These are phyloP conservation scores for Chrysanthemum seticuspe DNA, from an alignment of 129 eudicot genomes.

Conservation along the genomic window DNA sequence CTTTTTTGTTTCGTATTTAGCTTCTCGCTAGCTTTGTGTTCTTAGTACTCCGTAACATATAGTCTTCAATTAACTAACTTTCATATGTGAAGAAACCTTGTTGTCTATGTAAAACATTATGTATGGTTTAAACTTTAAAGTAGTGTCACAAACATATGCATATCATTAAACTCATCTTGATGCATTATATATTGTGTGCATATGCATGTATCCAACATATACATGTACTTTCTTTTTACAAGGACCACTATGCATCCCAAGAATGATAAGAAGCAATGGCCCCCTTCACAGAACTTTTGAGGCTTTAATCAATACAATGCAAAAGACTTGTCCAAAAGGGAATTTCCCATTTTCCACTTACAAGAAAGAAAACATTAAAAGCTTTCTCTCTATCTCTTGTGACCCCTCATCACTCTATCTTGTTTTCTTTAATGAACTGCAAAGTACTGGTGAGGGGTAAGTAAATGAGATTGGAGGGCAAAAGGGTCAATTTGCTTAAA, in stretches of 20 bases:
- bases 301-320: conserved; percentile 47
- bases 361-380: background rate
- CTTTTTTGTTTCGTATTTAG: too few relatives aligned
- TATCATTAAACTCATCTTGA: conserved; percentile 22
- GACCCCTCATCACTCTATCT: conserved; percentile 13
- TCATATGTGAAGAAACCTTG: conserved; percentile 13
- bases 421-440: conserved; percentile 28
- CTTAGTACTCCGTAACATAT: background rate
- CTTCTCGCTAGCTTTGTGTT: too few relatives aligned
- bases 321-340: conserved; percentile 39
- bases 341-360: conserved; percentile 28
- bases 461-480: conserved; percentile 23
- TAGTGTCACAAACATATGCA: conserved; percentile 5
- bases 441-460: conserved; percentile 16
- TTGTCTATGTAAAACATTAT: background rate
- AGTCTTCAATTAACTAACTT: conserved; percentile 6
- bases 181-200: conserved; percentile 11
- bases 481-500: conserved; percentile 22
- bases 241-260: conserved; percentile 29
- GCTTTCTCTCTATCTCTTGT: conserved; percentile 29
- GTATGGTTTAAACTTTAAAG: background rate
- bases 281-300: conserved; percentile 41
- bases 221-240: background rate
- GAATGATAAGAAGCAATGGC: conserved; percentile 28
- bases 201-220: background rate